Evolutionary conservation across 2,329 filamentous ascomycete species (phyloP), one percentile per base, ranked within the genome.

Genomic region (Fusarium agapanthi): DNA sequence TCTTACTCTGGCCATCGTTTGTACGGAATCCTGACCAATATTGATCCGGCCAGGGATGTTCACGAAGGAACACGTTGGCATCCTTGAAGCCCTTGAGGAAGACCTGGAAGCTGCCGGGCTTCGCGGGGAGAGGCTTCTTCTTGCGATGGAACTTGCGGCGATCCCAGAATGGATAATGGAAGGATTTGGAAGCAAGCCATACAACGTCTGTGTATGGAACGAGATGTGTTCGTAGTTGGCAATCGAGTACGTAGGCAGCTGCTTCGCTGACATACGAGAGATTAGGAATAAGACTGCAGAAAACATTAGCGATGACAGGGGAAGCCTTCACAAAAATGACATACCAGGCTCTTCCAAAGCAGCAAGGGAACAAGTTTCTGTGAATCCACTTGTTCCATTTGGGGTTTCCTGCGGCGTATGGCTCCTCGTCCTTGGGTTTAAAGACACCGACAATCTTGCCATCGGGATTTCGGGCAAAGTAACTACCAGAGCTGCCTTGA

Each of bases 381-480:
- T 99, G 96, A 84, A 99, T 95, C 96, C 96, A 99, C 83, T 99
- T 99, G 76, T 97, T 98, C 95, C 95, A 98, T 81, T 99, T 99
- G 11, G 96, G 96, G 80, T 99, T 99, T 75, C 94, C 93, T 37
- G 94, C 96, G 3, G 96, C 96, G 80, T 98, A 99, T 2, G 96
- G 96, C 82, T 99, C 97, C 84, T 99, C 96, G 77, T 99, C 96
- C 83, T 99, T 99, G 45, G 96, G 96, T 82, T 99, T 99, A 85
- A 99, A 99, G 9, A 99, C 96, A 40, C 95, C 96, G 8, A 99
- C 94, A 22, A 98, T 94, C 84, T 97, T 98, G 57, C 96, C 96
- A 63, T 95, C 92, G 3, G 89, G 89, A 77, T 97, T 97, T 66
- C 95, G 89, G 32, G 96, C 96, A 87, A 99, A 99, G 84, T 99